Conservation (phyloP, 2,329 filamentous ascomycete genomes). For the Colletotrichum cordylinicola region DNA sequence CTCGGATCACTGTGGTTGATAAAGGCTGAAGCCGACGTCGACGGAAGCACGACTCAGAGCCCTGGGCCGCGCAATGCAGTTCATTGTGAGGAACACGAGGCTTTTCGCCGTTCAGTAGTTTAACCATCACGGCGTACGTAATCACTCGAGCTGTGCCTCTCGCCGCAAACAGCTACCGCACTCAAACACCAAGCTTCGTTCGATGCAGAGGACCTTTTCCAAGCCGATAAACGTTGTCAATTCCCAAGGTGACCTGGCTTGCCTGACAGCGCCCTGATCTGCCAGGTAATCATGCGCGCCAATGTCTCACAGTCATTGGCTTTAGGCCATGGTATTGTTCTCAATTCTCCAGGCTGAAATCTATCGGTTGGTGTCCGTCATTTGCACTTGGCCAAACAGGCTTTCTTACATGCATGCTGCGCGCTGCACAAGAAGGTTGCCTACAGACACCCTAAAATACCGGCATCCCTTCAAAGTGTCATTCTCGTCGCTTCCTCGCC, state of each 20-base stretch:
- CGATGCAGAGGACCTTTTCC: background rate
- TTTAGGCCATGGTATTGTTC: background rate
- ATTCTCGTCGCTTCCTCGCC: background rate
- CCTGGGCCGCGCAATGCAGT: background rate
- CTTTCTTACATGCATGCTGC: background rate
- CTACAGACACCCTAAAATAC: background rate
- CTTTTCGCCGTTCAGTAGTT: background rate
- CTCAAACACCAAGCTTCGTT: background rate
- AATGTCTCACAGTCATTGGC: background rate
- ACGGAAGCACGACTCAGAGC: constrained; percentile 10
- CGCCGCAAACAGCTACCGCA: background rate
- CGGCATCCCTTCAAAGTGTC: background rate
- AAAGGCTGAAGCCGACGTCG: constrained; percentile 6
- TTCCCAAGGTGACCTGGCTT: background rate
- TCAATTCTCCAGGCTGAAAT: background rate
- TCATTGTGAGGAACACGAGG: background rate
- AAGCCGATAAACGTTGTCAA: background rate
- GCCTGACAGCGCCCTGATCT: background rate
- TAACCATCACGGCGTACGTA: constrained; percentile 4
- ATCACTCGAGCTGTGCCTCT: background rate
- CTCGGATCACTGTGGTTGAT: background rate
- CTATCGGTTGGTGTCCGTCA: background rate
- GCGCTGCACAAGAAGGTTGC: background rate
- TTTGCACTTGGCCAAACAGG: background rate
- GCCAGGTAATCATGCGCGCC: background rate